Evolutionary conservation across 1,139 yeast genomes (phyloP).

Genomic region (Pichia sp.): DNA sequence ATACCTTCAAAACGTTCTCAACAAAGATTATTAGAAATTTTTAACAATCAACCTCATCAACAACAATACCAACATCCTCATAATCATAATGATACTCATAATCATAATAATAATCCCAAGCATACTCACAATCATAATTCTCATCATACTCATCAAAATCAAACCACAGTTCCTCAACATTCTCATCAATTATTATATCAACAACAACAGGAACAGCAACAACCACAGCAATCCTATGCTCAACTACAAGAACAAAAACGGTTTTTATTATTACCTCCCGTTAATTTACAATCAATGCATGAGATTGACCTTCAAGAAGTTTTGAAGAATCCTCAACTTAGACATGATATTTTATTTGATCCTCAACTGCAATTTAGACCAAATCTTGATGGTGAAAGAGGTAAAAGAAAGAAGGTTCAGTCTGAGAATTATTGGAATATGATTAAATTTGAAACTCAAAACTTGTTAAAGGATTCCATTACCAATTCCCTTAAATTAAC

Average conservation of each 20-base stretch:
- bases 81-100: no score
- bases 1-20: conserved; percentile 28
- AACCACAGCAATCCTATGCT: neutral
- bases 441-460: conserved; percentile 49
- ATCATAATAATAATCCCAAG: no score
- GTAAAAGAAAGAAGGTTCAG: conserved; percentile 65
- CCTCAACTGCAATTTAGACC: conserved; percentile 92
- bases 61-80: no score
- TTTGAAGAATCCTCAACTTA: conserved; percentile 81
- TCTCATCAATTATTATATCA: neutral
- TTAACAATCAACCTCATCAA: no score
- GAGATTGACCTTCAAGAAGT: conserved; percentile 89
- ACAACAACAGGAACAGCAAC: neutral
- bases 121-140: neutral
- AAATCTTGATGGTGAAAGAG: conserved; percentile 85
- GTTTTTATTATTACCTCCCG: conserved; percentile 60
- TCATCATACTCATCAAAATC: conserved; percentile 15
- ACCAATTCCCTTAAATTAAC: conserved; percentile 27
- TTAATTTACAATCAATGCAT: conserved; percentile 72
- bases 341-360: conserved; percentile 90
- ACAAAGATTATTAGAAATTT: neutral
- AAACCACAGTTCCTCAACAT: no score
- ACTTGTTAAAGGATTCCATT: conserved; percentile 6
- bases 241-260: conserved; percentile 11
- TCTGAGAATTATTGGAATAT: conserved; percentile 83